Conservation (phyloP, 2,329 filamentous ascomycete genomes). For the Arthroderma uncinatum region DNA sequence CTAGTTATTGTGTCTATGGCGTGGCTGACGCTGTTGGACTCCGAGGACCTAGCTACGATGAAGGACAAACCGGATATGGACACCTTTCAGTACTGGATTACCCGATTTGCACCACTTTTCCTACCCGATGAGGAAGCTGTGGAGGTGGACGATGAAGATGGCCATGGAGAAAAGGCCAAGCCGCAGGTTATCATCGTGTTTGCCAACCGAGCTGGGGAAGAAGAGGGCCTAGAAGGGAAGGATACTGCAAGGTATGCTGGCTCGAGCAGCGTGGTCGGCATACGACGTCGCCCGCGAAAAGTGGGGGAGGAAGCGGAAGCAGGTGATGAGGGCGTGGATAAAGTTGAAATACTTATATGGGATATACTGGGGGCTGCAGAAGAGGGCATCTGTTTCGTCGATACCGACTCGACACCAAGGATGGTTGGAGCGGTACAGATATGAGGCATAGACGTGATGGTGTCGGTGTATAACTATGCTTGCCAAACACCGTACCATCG, state of each 20-base stretch:
- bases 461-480: background rate
- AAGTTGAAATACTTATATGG: conserved; percentile 34
- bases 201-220: conserved; percentile 37
- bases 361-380: conserved; percentile 35
- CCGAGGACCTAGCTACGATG: conserved; percentile 38
- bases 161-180: conserved; percentile 11
- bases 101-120: conserved; percentile 46
- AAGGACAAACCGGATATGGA: conserved; percentile 43
- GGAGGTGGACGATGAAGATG: conserved; percentile 19
- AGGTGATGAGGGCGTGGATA: conserved; percentile 7
- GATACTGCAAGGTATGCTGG: conserved; percentile 38
- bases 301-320: conserved; percentile 15
- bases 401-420: conserved; percentile 33
- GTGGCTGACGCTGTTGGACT: conserved; percentile 45
- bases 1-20: conserved; percentile 53
- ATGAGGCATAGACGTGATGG: background rate
- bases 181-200: conserved; percentile 35
- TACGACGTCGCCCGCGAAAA: conserved; percentile 14
- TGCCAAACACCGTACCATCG: background rate
- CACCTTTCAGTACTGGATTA: conserved; percentile 53
- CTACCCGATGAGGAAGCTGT: conserved; percentile 22
- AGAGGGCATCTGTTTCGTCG: conserved; percentile 38
- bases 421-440: conserved; percentile 19
- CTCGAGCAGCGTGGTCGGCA: conserved; percentile 36
- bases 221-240: conserved; percentile 27